Percentiles rank a stretch among this genome's conserved stretches.
Conservation (phyloP, 2,329 filamentous ascomycete genomes). For the Diaporthe caulivora region DNA sequence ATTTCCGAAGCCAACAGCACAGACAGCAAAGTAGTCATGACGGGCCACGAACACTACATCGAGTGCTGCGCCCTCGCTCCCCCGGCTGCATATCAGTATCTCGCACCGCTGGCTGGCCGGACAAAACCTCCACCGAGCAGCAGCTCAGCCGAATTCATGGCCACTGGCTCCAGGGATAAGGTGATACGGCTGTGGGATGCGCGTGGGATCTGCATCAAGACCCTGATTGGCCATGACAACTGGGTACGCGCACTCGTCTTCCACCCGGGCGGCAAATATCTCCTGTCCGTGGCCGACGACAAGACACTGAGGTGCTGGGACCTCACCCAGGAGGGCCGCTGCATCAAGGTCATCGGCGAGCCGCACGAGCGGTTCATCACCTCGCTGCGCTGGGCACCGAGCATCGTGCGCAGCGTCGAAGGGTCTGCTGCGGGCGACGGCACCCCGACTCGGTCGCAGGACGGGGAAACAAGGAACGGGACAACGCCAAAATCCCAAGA, state of each 20-base stretch:
- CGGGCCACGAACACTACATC: constrained; percentile 88
- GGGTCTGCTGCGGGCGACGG: constrained; percentile 56
- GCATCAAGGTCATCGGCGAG: constrained; percentile 83
- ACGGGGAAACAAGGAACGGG: constrained; percentile 53
- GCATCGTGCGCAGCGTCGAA: constrained; percentile 66
- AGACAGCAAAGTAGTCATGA: constrained; percentile 82
- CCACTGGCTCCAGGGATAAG: constrained; percentile 91
- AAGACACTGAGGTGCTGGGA: constrained; percentile 96
- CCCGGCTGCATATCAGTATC: constrained; percentile 79
- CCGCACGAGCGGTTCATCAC: constrained; percentile 88
- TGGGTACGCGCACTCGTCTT: constrained; percentile 91
- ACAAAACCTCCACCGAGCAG: constrained; percentile 83
- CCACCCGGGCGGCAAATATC: constrained; percentile 91
- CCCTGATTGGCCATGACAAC: constrained; percentile 89
- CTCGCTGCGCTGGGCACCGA: constrained; percentile 89
- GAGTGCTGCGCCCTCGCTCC: constrained; percentile 92
- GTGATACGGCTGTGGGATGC: constrained; percentile 90
- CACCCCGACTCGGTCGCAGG: constrained; percentile 34
- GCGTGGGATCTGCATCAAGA: constrained; percentile 86
- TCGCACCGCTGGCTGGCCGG: constrained; percentile 82
- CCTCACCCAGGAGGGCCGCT: constrained; percentile 87
- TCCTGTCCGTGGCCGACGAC: constrained; percentile 88
- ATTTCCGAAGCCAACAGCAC: constrained; percentile 72
- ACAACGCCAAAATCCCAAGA: constrained; percentile 63
- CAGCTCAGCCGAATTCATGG: constrained; percentile 87